Conservation (phyloP, 768 basidiomycete genomes). For the Boletus pseudo-olivaceus region DNA sequence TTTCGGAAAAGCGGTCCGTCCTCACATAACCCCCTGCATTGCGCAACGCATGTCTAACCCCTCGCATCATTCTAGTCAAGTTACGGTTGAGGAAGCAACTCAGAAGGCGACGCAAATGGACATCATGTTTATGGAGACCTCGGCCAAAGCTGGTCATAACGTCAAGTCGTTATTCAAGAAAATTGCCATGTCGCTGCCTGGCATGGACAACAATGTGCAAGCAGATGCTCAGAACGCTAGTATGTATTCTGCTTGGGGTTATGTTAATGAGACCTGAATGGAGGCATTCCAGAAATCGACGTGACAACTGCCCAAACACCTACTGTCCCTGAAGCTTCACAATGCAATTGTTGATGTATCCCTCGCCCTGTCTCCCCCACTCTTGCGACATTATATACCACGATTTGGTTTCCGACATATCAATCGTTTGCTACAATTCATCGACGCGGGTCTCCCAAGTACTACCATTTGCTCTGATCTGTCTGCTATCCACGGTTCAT, state of each 20-base stretch:
- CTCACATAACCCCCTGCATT: background rate
- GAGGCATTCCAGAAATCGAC: slow-evolving; percentile 70
- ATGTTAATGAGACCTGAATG: slow-evolving; percentile 4
- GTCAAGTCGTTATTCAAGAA: slow-evolving; percentile 99
- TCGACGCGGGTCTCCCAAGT: slow-evolving; percentile 4
- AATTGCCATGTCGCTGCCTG: slow-evolving; percentile 96
- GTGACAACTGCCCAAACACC: slow-evolving; percentile 68
- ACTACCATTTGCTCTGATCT: slow-evolving; percentile 5
- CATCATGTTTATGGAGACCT: slow-evolving; percentile 99
- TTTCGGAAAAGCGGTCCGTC: slow-evolving; percentile 94
- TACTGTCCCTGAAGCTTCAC: slow-evolving; percentile 82
- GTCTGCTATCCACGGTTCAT: slow-evolving; percentile 74
- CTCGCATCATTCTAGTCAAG: slow-evolving; percentile 64
- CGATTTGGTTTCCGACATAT: slow-evolving; percentile 25
- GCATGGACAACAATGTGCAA: slow-evolving; percentile 83
- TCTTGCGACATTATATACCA: slow-evolving; percentile 25
- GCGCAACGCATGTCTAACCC: slow-evolving; percentile 2
- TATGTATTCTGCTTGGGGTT: slow-evolving; percentile 21
- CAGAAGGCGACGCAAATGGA: slow-evolving; percentile 84
- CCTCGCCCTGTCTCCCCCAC: background rate
- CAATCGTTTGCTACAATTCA: slow-evolving; percentile 15
- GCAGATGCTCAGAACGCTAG: slow-evolving; percentile 51
- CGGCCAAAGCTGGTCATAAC: slow-evolving; percentile 98
- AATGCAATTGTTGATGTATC: slow-evolving; percentile 68
- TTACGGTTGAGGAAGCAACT: slow-evolving; percentile 97